phyloP scores from a whole-genome alignment of 176 grass and related monocot species.

The Thalia dealbata region DNA sequence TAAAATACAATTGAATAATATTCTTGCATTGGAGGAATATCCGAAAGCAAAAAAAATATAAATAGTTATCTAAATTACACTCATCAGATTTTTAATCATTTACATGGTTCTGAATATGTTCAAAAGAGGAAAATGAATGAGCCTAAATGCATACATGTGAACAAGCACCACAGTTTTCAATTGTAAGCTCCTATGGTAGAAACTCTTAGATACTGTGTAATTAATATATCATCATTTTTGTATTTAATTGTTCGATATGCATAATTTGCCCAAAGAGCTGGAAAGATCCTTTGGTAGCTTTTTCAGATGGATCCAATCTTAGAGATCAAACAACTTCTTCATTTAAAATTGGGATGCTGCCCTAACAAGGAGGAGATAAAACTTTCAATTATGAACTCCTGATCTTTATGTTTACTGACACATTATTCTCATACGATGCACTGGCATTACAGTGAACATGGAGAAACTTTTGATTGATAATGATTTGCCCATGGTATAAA shows the following conservation, averaged over 20 bases:
- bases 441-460: neutral
- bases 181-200: neutral
- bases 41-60: no score
- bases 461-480: neutral
- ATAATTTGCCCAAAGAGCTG: constrained; percentile 15
- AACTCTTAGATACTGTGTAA: neutral
- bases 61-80: no score
- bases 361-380: neutral
- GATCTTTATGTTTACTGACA: neutral
- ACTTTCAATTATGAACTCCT: neutral
- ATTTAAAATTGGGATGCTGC: neutral
- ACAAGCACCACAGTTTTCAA: neutral
- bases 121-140: neutral
- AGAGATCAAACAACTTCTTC: neutral
- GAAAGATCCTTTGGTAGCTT: neutral
- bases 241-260: neutral
- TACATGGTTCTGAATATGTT: neutral
- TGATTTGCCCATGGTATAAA: neutral
- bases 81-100: neutral
- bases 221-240: neutral
- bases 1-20: neutral
- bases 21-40: no score
- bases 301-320: neutral
- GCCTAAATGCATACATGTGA: neutral
- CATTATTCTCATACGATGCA: neutral